Conservation (phyloP, 768 basidiomycete species). For the Suillus tomentosus region DNA sequence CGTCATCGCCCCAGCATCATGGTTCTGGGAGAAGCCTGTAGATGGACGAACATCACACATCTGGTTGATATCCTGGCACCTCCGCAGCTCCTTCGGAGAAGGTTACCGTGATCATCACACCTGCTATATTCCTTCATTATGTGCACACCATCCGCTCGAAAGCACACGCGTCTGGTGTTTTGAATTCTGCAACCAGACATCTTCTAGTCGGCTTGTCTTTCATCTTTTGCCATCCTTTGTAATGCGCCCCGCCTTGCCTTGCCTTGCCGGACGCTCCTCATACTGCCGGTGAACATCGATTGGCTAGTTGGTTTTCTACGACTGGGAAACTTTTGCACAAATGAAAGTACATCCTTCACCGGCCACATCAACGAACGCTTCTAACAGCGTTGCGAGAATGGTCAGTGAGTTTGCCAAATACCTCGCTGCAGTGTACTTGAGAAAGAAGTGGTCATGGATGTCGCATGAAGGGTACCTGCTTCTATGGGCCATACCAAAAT, state of each 20-base stretch:
- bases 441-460: constrained; percentile 42
- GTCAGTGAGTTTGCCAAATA: constrained; percentile 41
- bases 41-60: constrained; percentile 59
- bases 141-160: neutral
- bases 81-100: constrained; percentile 43
- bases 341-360: neutral
- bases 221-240: neutral
- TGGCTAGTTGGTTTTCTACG: neutral
- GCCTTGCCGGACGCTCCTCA: neutral
- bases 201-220: neutral
- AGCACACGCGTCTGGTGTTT: neutral
- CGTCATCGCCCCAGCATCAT: constrained; percentile 30
- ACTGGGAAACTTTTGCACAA: neutral
- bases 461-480: constrained; percentile 29
- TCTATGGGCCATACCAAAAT: constrained; percentile 43
- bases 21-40: constrained; percentile 25
- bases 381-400: constrained; percentile 38
- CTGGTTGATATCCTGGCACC: constrained; percentile 53
- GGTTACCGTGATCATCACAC: neutral
- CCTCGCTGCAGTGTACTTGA: constrained; percentile 36
- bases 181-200: neutral
- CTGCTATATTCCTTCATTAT: neutral
- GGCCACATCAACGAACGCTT: constrained; percentile 36
- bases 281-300: neutral
- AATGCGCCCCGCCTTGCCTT: neutral